Evolutionary conservation across 148 eudicot genomes (phyloP).

Genomic region (Vaccinium corymbosum): DNA sequence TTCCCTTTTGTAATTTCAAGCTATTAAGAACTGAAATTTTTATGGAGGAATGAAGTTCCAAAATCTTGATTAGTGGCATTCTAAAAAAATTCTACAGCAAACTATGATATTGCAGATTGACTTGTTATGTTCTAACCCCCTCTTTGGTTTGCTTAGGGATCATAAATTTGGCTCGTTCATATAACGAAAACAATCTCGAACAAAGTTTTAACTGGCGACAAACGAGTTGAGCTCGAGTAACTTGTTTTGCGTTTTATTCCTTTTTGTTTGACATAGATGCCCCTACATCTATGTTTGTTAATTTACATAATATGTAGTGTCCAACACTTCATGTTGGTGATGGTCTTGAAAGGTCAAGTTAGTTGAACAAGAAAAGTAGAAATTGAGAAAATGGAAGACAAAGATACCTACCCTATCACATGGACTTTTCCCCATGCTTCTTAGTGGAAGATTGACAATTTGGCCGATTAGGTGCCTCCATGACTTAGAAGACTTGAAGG

Average conservation of each 20-base stretch:
- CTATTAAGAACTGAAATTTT: not conserved
- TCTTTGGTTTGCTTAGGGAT: not conserved
- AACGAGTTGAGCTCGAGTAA: not conserved
- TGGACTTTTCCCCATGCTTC: not conserved
- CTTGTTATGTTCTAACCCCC: too few species aligned
- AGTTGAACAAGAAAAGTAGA: not conserved
- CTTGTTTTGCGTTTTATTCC: not conserved
- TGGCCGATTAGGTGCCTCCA: not conserved
- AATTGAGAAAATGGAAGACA: not conserved
- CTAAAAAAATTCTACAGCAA: not conserved
- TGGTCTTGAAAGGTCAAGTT: not conserved
- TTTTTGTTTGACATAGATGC: not conserved
- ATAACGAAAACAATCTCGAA: not conserved
- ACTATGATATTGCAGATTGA: not conserved
- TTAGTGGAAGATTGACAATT: slow-evolving; percentile 1
- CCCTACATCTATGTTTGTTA: not conserved
- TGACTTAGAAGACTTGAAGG: not conserved
- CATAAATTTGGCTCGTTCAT: not conserved
- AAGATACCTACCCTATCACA: not conserved
- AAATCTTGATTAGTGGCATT: not conserved
- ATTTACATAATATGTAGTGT: too few species aligned
- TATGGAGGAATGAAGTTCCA: slow-evolving; percentile 4
- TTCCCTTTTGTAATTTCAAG: not conserved
- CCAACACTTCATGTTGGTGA: not conserved
- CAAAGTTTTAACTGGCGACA: not conserved